Evolutionary conservation across 2,329 filamentous ascomycete species (phyloP).

Genomic region (Bipolaris sorokiniana): DNA sequence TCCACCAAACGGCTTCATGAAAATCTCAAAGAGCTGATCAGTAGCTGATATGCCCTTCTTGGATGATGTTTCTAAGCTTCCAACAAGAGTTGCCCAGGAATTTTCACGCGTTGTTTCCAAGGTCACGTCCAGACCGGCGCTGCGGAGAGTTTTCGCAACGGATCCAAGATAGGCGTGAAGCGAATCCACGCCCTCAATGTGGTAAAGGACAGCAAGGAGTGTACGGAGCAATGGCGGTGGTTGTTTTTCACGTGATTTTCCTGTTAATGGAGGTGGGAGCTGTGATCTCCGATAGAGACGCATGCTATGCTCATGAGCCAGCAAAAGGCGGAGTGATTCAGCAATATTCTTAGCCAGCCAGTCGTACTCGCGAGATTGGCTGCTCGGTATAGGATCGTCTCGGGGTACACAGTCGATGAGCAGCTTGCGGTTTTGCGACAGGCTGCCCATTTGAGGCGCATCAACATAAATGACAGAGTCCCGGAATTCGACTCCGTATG

Average conservation of each 20-base stretch:
- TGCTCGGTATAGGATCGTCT: constrained; percentile 51
- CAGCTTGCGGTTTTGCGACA: constrained; percentile 62
- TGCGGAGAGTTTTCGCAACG: constrained; percentile 28
- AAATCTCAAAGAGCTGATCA: constrained; percentile 40
- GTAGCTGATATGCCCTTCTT: constrained; percentile 37
- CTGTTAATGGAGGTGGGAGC: constrained; percentile 63
- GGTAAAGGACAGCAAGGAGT: constrained; percentile 61
- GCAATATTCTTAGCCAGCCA: constrained; percentile 69
- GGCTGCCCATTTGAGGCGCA: constrained; percentile 21
- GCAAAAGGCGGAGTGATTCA: constrained; percentile 73
- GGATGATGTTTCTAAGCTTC: constrained; percentile 35
- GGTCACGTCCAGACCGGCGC: constrained; percentile 40
- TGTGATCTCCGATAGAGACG: constrained; percentile 73
- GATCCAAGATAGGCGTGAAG: constrained; percentile 45
- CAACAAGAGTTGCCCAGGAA: constrained; percentile 36
- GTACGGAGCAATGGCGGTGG: constrained; percentile 66
- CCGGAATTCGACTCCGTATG: constrained; percentile 71
- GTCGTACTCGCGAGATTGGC: constrained; percentile 40
- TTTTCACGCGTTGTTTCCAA: constrained; percentile 35
- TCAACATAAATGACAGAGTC: constrained; percentile 52
- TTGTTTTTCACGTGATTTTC: constrained; percentile 56
- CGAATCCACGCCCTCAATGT: constrained; percentile 49
- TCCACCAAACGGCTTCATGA: constrained; percentile 40
- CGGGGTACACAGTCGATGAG: constrained; percentile 71
- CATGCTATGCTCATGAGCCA: constrained; percentile 78